A percentile compares a stretch with the other conserved stretches of the same genome.
Conservation (phyloP, 371 early-diverging fungal genomes). For the Actinomortierella ambigua region DNA sequence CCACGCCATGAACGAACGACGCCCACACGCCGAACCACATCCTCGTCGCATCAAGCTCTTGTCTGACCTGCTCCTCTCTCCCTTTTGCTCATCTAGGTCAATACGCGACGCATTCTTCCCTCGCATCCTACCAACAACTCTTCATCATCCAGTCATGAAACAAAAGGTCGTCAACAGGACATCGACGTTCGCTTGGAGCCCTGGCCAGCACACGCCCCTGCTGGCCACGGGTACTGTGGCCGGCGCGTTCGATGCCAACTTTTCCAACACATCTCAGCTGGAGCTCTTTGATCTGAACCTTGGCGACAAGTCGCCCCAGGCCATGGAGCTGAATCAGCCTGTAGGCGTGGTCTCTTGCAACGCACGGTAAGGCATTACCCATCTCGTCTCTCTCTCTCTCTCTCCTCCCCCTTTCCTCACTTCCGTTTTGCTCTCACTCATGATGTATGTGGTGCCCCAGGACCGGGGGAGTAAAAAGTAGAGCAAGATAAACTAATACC, state of each 20-base stretch:
- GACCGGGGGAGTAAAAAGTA: no score
- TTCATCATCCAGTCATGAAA: conserved; percentile 29
- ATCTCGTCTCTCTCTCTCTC: not conserved
- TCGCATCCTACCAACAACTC: not conserved
- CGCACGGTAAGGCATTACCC: conserved; percentile 58
- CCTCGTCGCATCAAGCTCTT: no score
- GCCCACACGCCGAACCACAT: no score
- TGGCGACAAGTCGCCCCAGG: conserved; percentile 46
- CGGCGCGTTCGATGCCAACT: conserved; percentile 95
- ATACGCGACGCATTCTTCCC: not conserved
- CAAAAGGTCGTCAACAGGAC: conserved; percentile 79
- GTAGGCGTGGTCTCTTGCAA: conserved; percentile 65
- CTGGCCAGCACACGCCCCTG: conserved; percentile 70
- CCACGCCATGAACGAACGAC: no score
- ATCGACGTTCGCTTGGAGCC: conserved; percentile 85
- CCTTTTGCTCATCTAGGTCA: no score
- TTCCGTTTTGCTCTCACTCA: no score
- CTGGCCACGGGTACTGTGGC: conserved; percentile 96
- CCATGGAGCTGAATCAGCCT: conserved; percentile 47
- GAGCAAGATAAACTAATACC: no score
- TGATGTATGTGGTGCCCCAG: no score
- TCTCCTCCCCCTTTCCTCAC: not conserved
- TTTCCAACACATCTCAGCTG: conserved; percentile 89
- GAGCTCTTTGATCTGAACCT: conserved; percentile 87
- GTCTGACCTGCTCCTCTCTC: no score